Percentiles rank a stretch among this genome's conserved stretches.
These are phyloP conservation scores for Phlegmacium glaucopus DNA, from an alignment of 768 basidiomycete genomes.

Conservation along the genomic window DNA sequence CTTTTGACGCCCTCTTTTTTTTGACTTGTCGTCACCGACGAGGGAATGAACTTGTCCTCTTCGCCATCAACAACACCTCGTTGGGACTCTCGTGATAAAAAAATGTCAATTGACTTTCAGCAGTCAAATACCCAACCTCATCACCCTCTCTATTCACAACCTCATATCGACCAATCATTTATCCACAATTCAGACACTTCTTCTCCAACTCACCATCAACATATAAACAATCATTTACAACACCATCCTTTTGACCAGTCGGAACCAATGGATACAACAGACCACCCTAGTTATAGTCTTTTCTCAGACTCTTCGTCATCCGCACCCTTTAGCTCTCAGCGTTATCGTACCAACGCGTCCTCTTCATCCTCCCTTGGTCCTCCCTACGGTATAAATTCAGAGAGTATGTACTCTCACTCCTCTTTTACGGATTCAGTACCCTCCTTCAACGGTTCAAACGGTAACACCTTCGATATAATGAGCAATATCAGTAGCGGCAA, in stretches of 20 bases:
- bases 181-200: slow-evolving; percentile 38
- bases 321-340: slow-evolving; percentile 47
- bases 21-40: too few relatives aligned
- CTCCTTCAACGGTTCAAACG: slow-evolving; percentile 49
- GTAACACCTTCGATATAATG: slow-evolving; percentile 64
- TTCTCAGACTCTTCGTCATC: slow-evolving; percentile 46
- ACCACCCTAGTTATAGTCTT: slow-evolving; percentile 62
- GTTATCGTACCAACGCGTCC: slow-evolving; percentile 71
- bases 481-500: slow-evolving; percentile 65
- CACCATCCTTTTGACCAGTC: slow-evolving; percentile 32
- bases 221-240: slow-evolving; percentile 10
- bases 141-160: slow-evolving; percentile 46
- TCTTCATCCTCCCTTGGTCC: slow-evolving; percentile 61
- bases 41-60: too few relatives aligned
- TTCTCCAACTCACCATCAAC: slow-evolving; percentile 32
- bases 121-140: slow-evolving; percentile 38
- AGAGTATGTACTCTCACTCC: slow-evolving; percentile 55
- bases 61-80: slow-evolving; percentile 23
- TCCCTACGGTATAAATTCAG: slow-evolving; percentile 50
- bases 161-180: slow-evolving; percentile 58
- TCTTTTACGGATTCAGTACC: slow-evolving; percentile 60
- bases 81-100: slow-evolving; percentile 35
- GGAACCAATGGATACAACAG: slow-evolving; percentile 51
- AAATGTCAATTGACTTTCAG: slow-evolving; percentile 55
- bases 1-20: slow-evolving; percentile 3